phyloP scores from a whole-genome alignment of 2,329 filamentous ascomycete genomes.

The Talaromyces sp. region DNA sequence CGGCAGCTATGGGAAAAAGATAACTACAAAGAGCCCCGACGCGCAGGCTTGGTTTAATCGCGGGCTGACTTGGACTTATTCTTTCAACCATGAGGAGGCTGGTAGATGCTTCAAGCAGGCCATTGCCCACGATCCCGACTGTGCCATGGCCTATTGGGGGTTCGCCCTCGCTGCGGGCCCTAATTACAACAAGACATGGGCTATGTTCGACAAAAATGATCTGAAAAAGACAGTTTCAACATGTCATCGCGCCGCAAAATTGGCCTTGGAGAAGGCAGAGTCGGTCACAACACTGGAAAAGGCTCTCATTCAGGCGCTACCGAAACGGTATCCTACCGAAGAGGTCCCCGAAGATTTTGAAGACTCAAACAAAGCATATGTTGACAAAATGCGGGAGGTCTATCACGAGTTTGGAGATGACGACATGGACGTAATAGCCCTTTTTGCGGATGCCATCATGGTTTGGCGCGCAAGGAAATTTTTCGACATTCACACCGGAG shows the following conservation, averaged over 20 bases:
- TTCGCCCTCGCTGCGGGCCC: conserved; percentile 45
- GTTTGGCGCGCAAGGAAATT: conserved; percentile 61
- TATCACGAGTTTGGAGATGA: conserved; percentile 45
- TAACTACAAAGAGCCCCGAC: conserved; percentile 23
- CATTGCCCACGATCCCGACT: conserved; percentile 27
- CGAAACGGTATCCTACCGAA: conserved; percentile 15
- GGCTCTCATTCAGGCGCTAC: conserved; percentile 16
- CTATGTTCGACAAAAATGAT: conserved; percentile 41
- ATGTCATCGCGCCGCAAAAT: conserved; percentile 32
- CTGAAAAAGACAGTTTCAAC: conserved; percentile 35
- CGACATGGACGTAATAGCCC: conserved; percentile 56
- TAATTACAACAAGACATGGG: conserved; percentile 52
- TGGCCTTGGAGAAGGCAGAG: conserved; percentile 41
- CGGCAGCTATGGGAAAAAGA: conserved; percentile 29
- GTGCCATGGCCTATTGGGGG: conserved; percentile 43
- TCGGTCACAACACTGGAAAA: conserved; percentile 22
- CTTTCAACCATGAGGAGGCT: conserved; percentile 38
- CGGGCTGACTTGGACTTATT: conserved; percentile 34
- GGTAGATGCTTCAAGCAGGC: conserved; percentile 32
- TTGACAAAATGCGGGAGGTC: conserved; percentile 54
- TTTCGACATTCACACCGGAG: conserved; percentile 58
- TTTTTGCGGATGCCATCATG: conserved; percentile 63
- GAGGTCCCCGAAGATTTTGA: conserved; percentile 47
- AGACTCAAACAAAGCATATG: conserved; percentile 54
- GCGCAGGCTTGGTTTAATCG: conserved; percentile 36